Evolutionary conservation across 2,329 filamentous ascomycete genomes (phyloP), one percentile per base, ranked within the genome.

Genomic region (Tolypocladium inflatum): DNA sequence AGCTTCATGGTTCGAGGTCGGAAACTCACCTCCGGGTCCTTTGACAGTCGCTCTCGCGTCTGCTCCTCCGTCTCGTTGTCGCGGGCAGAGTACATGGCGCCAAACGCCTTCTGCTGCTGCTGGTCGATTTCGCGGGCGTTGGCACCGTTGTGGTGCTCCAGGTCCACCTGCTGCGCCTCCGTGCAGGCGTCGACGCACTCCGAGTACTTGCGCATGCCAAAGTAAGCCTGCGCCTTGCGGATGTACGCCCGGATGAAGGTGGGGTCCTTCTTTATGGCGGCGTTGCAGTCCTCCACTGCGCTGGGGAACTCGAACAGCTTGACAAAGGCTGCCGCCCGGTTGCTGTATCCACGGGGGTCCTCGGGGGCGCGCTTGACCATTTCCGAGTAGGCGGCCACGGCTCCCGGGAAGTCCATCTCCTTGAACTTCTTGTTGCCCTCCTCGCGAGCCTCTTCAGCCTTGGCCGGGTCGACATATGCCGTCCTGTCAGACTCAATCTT

Each of bases 141-240:
- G 70, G 90, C 91, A 60, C 88, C 86, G 58, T 76, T 78, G 74
- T 85, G 78, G 68, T 81, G 73, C 65, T 85, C 84, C 59, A 80
- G 81, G 72, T 99, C 94, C 60, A 95, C 83, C 65, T 85, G 81
- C 10, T 81, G 78, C 1, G 95, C 94, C 70, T 91, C 90, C 43
- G 84, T 84, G 77, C 92, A 96, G 9, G 88, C 89, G 70, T 99
- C 94, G 59, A 97, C 80, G 70, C 90, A 95, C 73, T 92, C 93
- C 74, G 88, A 96, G 80, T 96, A 97, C 75, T 99, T 93, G 74
- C 94, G 90, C 94, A 99, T 99, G 67, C 91, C 91, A 65, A 94
- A 91, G 74, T 93, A 90, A 48, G 91, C 91, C 77, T 97, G 92
- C 0, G 92, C 92, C 80, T 97, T 97, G 71, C 94, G 88, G 67